Percentiles rank a stretch among this genome's conserved stretches.
Conservation (phyloP, 192 early-diverging fungal genomes). For the Thoreauomyces humboldtii region DNA sequence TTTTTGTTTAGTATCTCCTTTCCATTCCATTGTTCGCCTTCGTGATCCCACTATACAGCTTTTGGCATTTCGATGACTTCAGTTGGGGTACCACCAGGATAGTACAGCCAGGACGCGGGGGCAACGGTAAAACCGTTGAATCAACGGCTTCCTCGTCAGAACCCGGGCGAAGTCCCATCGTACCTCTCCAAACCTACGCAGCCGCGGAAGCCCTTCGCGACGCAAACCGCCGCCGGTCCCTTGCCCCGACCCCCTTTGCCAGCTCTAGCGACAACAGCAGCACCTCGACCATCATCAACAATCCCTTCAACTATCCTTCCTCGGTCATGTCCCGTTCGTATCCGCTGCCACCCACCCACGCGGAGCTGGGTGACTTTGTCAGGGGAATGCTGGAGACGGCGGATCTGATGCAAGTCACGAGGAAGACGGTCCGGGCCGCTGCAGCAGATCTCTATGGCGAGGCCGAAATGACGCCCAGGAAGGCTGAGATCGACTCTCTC, state of each 20-base stretch:
- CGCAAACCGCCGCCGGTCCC: background rate
- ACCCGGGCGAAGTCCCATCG: too few species aligned
- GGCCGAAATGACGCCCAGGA: background rate
- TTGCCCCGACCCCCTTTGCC: background rate
- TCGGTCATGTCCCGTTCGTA: background rate
- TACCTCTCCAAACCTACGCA: too few species aligned
- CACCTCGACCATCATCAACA: background rate
- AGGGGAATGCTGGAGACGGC: conserved; percentile 66
- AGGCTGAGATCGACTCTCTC: too few species aligned
- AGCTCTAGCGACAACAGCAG: background rate
- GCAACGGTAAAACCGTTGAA: conserved; percentile 46
- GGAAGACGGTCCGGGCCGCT: conserved; percentile 57
- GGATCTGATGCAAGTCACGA: conserved; percentile 93
- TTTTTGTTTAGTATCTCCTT: conserved; percentile 68
- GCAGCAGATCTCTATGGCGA: conserved; percentile 3
- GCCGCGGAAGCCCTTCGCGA: background rate
- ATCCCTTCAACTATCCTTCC: background rate
- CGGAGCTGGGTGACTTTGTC: conserved; percentile 41
- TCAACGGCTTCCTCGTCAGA: background rate
- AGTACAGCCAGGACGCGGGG: conserved; percentile 77
- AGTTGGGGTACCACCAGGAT: conserved; percentile 96
- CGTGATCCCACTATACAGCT: conserved; percentile 85
- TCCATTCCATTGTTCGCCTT: conserved; percentile 84
- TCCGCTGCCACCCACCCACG: background rate
- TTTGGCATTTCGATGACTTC: conserved; percentile 99